Evolutionary conservation across 1,139 yeast species (phyloP).

Genomic region (Debaryomyces sp.): DNA sequence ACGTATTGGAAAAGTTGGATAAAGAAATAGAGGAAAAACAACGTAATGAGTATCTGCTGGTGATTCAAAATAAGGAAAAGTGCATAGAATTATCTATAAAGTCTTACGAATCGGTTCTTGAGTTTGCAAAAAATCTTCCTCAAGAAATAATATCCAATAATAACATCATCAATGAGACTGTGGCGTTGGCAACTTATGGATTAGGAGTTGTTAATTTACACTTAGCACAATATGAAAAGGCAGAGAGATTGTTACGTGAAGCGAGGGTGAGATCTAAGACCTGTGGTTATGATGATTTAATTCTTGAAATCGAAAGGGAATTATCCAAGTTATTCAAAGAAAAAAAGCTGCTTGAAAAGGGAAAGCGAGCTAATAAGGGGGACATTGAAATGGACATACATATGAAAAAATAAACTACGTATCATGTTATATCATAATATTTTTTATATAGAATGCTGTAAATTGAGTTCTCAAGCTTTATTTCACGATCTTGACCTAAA

Average conservation of each 20-base stretch:
- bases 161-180: conserved; percentile 50
- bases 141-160: conserved; percentile 23
- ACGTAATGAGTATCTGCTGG: conserved; percentile 22
- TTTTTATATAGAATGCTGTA: background rate
- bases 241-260: conserved; percentile 66
- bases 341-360: conserved; percentile 13
- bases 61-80: conserved; percentile 32
- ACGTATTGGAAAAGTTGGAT: conserved; percentile 13
- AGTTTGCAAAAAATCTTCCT: conserved; percentile 55
- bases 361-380: conserved; percentile 9
- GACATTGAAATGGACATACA: conserved; percentile 22
- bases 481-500: background rate
- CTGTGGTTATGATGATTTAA: conserved; percentile 64
- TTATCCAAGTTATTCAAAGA: conserved; percentile 51
- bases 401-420: conserved; percentile 10
- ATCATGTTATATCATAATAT: background rate
- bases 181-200: conserved; percentile 83
- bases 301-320: conserved; percentile 68
- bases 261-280: conserved; percentile 72
- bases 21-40: conserved; percentile 14
- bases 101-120: conserved; percentile 56
- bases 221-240: conserved; percentile 53
- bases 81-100: conserved; percentile 48
- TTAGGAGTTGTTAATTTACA: conserved; percentile 79
- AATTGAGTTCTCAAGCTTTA: background rate